Evolutionary conservation across 2,329 filamentous ascomycete species (phyloP), one percentile per base, ranked within the genome.

Genomic region (Alternaria gansuensis): DNA sequence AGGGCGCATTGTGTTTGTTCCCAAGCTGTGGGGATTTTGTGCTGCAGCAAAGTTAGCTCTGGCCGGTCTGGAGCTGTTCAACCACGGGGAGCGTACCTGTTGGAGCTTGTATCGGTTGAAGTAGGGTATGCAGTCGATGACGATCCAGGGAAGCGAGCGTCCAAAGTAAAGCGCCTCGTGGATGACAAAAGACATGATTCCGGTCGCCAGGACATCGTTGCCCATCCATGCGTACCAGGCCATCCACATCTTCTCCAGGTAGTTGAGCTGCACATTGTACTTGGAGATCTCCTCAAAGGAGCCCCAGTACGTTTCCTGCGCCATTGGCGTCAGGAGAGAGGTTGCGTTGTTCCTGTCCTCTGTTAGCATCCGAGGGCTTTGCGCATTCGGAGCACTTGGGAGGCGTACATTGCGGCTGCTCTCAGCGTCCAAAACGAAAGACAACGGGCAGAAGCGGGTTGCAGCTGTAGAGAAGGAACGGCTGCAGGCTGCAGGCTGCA

Each of bases 171-270:
- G 86, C 39, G 88, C 54, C 80, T 99, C 95, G 83, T 99, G 95
- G 87, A 98, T 92, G 68, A 90, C 81, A 79, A 99, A 99, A 72
- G 93, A 97, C 91, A 98, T 90, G 82, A 99, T 95, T 61, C 95
- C 95, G 3, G 95, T 99, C 59, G 95, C 95, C 63, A 99, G 88
- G 54, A 91, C 89, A 81, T 99, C 95, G 78, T 99, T 99, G 79
- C 96, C 92, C 90, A 98, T 97, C 85, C 89, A 99, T 14, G 94
- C 87, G 79, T 99, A 99, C 94, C 93, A 98, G 39, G 93, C 88
- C 49, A 91, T 90, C 95, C 95, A 99, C 67, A 97, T 84, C 75
- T 89, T 89, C 84, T 99, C 95, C 73, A 88, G 82, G 65, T 92
- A 84, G 80, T 92, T 97, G 74, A 99, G 88, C 68, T 93, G 87